Evolutionary conservation across 371 early-diverging fungal species (phyloP).

Genomic region (Neoconidiobolus thromboides): DNA sequence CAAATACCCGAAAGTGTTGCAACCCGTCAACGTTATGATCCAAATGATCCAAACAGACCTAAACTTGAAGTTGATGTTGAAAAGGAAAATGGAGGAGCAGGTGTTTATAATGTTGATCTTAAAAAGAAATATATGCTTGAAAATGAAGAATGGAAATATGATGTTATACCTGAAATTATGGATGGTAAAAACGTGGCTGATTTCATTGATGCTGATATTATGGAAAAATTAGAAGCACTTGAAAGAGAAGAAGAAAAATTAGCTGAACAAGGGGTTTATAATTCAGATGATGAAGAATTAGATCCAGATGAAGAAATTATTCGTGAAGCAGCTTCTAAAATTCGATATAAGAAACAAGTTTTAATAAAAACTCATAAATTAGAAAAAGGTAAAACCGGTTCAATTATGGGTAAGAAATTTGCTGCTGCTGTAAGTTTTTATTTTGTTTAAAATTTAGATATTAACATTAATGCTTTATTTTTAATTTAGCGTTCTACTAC

Average conservation of each 20-base stretch:
- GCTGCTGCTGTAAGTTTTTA: conserved; percentile 17
- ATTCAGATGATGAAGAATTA: conserved; percentile 51
- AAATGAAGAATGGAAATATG: conserved; percentile 92
- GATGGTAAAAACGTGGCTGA: conserved; percentile 99
- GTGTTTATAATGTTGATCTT: conserved; percentile 85
- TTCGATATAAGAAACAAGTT: conserved; percentile 68
- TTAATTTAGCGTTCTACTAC: conserved; percentile 36
- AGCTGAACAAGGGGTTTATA: conserved; percentile 83
- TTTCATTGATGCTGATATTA: conserved; percentile 97
- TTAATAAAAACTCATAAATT: conserved; percentile 55
- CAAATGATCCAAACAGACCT: conserved; percentile 63
- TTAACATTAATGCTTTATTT: background rate
- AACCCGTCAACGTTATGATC: conserved; percentile 49
- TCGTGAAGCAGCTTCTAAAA: conserved; percentile 52
- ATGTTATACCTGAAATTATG: conserved; percentile 97
- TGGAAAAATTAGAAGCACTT: conserved; percentile 81
- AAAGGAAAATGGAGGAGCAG: conserved; percentile 78
- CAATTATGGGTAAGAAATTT: conserved; percentile 33
- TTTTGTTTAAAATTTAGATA: background rate
- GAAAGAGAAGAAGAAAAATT: conserved; percentile 94
- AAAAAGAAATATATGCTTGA: conserved; percentile 73
- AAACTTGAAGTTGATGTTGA: conserved; percentile 82
- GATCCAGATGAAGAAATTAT: conserved; percentile 58
- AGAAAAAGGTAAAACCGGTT: conserved; percentile 44
- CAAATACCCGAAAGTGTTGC: conserved; percentile 63